Conservation (phyloP, 306 rosid species). For the Glycine latifolia region DNA sequence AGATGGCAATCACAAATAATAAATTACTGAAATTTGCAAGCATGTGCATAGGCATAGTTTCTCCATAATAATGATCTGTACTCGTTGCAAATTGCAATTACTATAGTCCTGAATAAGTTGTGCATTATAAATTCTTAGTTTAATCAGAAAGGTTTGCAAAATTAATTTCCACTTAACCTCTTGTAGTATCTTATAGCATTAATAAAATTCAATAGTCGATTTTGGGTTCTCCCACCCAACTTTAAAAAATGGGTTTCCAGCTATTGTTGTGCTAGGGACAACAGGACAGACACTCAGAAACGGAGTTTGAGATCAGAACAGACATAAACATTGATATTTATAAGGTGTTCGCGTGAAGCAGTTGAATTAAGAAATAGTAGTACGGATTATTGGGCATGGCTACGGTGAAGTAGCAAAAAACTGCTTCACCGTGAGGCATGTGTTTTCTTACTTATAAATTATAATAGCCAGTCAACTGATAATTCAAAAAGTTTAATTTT, state of each 20-base stretch:
- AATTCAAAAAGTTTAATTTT: no score
- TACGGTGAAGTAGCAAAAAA: no score
- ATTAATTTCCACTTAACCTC: neutral
- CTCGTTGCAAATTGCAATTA: neutral
- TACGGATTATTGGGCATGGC: neutral
- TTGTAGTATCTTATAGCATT: neutral
- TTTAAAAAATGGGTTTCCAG: neutral
- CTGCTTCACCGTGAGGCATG: no score
- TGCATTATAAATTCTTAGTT: neutral
- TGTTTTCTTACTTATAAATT: no score
- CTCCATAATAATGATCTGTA: neutral
- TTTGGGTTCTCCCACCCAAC: neutral
- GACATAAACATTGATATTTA: neutral
- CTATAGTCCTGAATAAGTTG: neutral
- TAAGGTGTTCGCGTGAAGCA: neutral
- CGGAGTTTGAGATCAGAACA: neutral
- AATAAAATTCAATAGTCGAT: slow-evolving; percentile 1
- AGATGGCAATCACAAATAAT: neutral
- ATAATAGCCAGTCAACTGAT: no score
- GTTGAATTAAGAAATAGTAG: neutral
- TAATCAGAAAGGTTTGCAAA: no score
- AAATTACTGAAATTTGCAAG: neutral
- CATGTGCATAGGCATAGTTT: neutral
- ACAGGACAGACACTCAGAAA: neutral
- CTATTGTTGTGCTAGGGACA: neutral